Evolutionary conservation across 306 rosid species (phyloP), one percentile per base, ranked within the genome.

Genomic region (Casuarina cunninghamiana): DNA sequence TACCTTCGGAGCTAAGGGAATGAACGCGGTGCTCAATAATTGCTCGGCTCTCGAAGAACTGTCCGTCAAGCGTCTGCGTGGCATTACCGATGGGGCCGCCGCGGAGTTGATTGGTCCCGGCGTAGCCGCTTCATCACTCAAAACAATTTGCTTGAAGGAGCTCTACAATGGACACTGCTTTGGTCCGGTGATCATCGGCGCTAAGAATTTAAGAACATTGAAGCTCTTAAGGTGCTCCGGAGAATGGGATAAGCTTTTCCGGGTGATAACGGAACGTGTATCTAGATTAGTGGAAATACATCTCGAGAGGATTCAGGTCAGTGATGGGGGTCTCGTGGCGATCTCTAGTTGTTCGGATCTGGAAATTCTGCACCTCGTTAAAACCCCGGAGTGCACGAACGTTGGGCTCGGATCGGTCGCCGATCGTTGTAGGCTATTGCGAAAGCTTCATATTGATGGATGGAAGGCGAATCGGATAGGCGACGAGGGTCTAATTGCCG

Each of bases 391-490:
- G 79, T 96, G 99, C 83, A 90, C 98, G 7, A 92, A 96, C 71
- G 11, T 79, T 2, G 99, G 99, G 5, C 84, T 96, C 19, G 83
- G 78, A 5, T 86, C 96, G 1, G 60, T 96, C 13, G 93, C 97
- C 0, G 98, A 93, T 10, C 80, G 97, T 7, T 96, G 99, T 73
- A 93, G 84, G 85, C 91, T 89, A 9, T 69, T 96, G 49, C 75
- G 99, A 84, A 96, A 96, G 90, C 98, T 96, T 58, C 97, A 96
- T 77, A 86, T 96, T 45, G 99, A 96, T 71, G 99, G 99, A 17
- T 96, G 96, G 97, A 96, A 93, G 75, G 90, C 98, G 0, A 96
- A 96, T 75, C 81, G 98, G 5, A 92, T 96, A 5, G 98, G 99
- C 0, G 99, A 96, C 41, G 94, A 86, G 35, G 98, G 99, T 19